These are phyloP conservation scores for Nakazawaea molendinolei DNA, from an alignment of 805 yeast genomes.

Conservation along the genomic window DNA sequence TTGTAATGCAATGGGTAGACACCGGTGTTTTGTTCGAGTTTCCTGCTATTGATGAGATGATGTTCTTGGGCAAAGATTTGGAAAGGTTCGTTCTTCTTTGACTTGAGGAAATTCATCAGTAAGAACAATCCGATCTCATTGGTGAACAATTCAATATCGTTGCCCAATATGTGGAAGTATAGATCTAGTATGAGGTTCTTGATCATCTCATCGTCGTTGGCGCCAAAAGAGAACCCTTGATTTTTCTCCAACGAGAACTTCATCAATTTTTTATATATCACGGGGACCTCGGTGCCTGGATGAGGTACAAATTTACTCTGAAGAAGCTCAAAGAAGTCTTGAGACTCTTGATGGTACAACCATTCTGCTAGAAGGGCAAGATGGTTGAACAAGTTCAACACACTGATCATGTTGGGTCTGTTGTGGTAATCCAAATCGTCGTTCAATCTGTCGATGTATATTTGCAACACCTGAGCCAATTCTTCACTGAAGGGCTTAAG, in stretches of 20 bases:
- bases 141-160: slow-evolving; percentile 3
- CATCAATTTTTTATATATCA: slow-evolving; percentile 8
- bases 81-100: slow-evolving; percentile 1
- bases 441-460: not conserved
- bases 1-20: slow-evolving; percentile 9
- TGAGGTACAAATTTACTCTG: slow-evolving; percentile 1
- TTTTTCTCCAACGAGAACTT: not conserved
- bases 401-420: not conserved
- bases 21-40: not conserved
- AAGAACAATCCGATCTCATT: slow-evolving; percentile 9
- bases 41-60: not conserved
- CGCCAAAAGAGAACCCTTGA: not conserved
- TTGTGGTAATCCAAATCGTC: not conserved
- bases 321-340: not conserved
- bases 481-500: not conserved
- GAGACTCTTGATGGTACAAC: not conserved
- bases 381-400: slow-evolving; percentile 9
- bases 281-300: not conserved
- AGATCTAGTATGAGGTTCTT: slow-evolving; percentile 9
- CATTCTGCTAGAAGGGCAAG: slow-evolving; percentile 4
- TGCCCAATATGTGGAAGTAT: slow-evolving; percentile 9
- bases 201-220: not conserved
- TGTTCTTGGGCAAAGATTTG: slow-evolving; percentile 6
- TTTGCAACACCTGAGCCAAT: not conserved
- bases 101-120: slow-evolving; percentile 9